Conservation (phyloP, 495 filamentous ascomycete species). For the Hypoxylon subgilvum region DNA sequence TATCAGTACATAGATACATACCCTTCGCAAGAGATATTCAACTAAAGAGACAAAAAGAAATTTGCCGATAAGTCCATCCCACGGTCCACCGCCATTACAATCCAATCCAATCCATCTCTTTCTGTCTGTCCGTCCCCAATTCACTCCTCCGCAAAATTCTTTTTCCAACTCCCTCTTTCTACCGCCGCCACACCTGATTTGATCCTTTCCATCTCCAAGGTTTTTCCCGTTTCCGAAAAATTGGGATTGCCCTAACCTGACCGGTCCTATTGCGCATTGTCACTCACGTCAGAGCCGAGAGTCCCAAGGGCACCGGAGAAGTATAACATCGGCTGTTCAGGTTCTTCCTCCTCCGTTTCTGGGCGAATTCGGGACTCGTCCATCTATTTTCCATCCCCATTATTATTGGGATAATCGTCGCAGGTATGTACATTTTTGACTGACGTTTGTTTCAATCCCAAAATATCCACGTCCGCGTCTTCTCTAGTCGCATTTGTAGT, state of each 20-base stretch:
- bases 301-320: no score
- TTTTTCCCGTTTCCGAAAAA: conserved; percentile 40
- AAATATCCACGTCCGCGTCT: neutral
- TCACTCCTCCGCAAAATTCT: conserved; percentile 48
- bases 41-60: neutral
- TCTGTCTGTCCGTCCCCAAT: no score
- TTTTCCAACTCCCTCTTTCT: conserved; percentile 42
- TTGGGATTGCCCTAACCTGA: conserved; percentile 12
- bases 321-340: conserved; percentile 37
- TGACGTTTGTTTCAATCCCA: neutral
- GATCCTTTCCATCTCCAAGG: conserved; percentile 36
- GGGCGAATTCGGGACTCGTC: conserved; percentile 38
- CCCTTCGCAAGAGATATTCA: no score
- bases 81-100: neutral
- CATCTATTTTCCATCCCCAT: conserved; percentile 43
- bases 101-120: conserved; percentile 3
- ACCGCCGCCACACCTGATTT: conserved; percentile 33
- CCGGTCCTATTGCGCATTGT: no score
- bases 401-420: conserved; percentile 28
- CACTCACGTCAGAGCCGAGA: no score
- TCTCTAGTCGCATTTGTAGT: conserved; percentile 22
- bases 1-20: no score
- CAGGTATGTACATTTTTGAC: conserved; percentile 25
- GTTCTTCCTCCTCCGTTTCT: conserved; percentile 45
- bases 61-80: neutral